Evolutionary conservation across 331 rosid genomes (phyloP).

Genomic region (Dryas integrifolia): DNA sequence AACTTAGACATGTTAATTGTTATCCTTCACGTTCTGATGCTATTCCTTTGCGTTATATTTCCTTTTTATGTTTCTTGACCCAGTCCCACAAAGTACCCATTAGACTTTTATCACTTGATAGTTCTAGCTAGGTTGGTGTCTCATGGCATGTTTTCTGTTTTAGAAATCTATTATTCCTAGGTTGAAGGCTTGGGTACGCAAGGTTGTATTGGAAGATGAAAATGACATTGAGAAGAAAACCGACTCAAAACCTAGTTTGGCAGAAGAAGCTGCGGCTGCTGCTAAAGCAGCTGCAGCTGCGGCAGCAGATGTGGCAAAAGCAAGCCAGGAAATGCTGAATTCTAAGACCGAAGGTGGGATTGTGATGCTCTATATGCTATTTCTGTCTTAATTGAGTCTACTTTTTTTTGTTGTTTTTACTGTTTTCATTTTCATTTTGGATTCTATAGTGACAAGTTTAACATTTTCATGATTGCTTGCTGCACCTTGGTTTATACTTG

Average conservation of each 20-base stretch:
- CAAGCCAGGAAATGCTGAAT: conserved; percentile 75
- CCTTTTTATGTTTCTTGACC: conserved; percentile 22
- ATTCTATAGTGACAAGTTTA: conserved; percentile 18
- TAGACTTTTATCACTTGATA: conserved; percentile 14
- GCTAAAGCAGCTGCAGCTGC: conserved; percentile 98
- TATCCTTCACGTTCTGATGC: conserved; percentile 10
- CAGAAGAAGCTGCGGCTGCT: conserved; percentile 79
- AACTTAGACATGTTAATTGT: conserved; percentile 4
- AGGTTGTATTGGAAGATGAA: conserved; percentile 63
- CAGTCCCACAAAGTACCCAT: background rate
- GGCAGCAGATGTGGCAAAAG: conserved; percentile 87
- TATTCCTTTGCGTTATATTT: conserved; percentile 18
- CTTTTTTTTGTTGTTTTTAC: background rate
- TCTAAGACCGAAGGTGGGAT: conserved; percentile 73
- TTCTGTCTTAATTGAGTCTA: background rate
- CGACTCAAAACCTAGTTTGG: conserved; percentile 53
- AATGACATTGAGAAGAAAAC: conserved; percentile 41
- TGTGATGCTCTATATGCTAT: conserved; percentile 19
- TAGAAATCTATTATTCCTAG: conserved; percentile 80
- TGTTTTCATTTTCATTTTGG: conserved; percentile 8
- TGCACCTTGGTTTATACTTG: conserved; percentile 33
- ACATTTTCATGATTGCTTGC: conserved; percentile 15
- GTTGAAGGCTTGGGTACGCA: conserved; percentile 87
- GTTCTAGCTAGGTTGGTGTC: conserved; percentile 23
- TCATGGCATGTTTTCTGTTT: conserved; percentile 29